Base-by-base conservation (phyloP, 2,329 filamentous ascomycete species). In the Mycosphaerella sp. region DNA sequence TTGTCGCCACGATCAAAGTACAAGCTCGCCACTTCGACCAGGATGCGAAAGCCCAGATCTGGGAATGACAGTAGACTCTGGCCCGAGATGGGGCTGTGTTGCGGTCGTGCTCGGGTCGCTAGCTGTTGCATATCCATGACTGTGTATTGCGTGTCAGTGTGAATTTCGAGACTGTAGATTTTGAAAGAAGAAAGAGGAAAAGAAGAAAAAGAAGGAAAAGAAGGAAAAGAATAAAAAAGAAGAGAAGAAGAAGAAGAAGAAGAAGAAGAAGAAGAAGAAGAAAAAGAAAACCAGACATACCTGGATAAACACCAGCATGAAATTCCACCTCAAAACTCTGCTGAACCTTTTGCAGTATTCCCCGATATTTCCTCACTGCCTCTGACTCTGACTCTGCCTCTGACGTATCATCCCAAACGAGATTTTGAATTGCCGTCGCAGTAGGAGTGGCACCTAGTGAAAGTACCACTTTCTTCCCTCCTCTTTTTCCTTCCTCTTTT, bases 391-490 rank as follows among this genome's bases (percentile, higher is more conserved):
- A n/a, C n/a, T n/a, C n/a, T n/a, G n/a, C n/a, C n/a, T n/a, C n/a
- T n/a, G n/a, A n/a, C n/a, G n/a, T n/a, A n/a, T 55, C 61, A 50
- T 53, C 70, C 21, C 75, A 62, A 4, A 25, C 21, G 21, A 82
- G 70, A 59, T 86, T 82, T 62, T 86, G 80, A 21, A 84, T 73
- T 8, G 81, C 77, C 0, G 82, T 81, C 1, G 83, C 81, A 0
- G 86, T 89, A 0, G 87, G 87, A 14, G 87, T 88, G 0, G 87
- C 87, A 5, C 87, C 87, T 0, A 89, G 82, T 0, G 84, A 87
- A 2, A 91, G 72, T 0, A 81, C 72, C 13, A 79, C 59, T 44
- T 69, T 71, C 2, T 44, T 35, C 6, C 52, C 55, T n/a, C 46
- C 32, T 2, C 47, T 21, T n/a, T 57, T 47, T 3, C 25, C 30